Evolutionary conservation across 2,329 filamentous ascomycete genomes (phyloP).

Genomic region (Fusarium piperis): DNA sequence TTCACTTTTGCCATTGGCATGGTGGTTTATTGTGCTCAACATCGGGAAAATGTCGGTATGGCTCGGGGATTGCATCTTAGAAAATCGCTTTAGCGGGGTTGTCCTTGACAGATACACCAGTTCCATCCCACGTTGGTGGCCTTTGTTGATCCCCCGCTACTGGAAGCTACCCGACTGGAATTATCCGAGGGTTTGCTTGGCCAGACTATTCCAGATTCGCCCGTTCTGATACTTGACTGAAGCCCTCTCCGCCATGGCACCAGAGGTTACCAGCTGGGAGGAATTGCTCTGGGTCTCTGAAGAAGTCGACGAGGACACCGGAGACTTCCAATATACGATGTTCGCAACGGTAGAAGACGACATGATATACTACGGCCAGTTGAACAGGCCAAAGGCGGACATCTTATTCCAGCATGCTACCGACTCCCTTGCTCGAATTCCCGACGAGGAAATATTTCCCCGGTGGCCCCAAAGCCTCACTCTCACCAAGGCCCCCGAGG

Average conservation of each 20-base stretch:
- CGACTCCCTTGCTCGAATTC: constrained; percentile 9
- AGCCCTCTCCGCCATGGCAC: constrained; percentile 2
- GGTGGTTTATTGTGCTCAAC: no score
- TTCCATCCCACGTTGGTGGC: not conserved
- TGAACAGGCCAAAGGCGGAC: constrained; percentile 14
- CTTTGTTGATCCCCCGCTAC: not conserved
- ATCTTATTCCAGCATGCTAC: constrained; percentile 14
- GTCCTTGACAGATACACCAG: not conserved
- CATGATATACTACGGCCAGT: constrained; percentile 29
- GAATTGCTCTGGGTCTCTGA: constrained; percentile 23
- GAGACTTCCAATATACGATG: constrained; percentile 36
- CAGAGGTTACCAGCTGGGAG: constrained; percentile 9
- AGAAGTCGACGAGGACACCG: constrained; percentile 18
- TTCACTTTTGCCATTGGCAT: no score
- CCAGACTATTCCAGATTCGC: not conserved
- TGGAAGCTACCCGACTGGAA: not conserved
- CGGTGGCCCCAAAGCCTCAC: constrained; percentile 7
- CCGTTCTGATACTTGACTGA: not conserved
- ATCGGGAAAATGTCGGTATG: not conserved
- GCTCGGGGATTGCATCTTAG: not conserved
- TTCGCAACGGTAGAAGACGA: constrained; percentile 33
- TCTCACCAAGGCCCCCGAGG: constrained; percentile 5
- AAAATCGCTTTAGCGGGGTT: not conserved
- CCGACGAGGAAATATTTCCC: constrained; percentile 15
- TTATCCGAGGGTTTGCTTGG: not conserved